phyloP scores from a whole-genome alignment of 768 basidiomycete genomes.

The Boletales sp. region DNA sequence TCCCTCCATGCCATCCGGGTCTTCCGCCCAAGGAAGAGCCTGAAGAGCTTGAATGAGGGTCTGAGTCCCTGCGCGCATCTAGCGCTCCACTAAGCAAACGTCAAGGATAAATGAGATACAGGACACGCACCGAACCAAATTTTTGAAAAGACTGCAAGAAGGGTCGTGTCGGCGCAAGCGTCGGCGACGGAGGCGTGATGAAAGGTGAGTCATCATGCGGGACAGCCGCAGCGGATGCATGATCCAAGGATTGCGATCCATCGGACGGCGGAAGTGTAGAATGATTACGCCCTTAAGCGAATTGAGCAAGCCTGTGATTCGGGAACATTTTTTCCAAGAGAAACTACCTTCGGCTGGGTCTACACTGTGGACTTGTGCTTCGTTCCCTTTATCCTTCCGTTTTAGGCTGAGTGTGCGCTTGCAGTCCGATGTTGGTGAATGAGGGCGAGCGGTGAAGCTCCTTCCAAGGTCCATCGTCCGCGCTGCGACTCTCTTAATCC shows the following conservation, averaged over 20 bases:
- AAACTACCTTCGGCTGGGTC: slow-evolving; percentile 29
- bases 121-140: slow-evolving; percentile 60
- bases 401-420: slow-evolving; percentile 56
- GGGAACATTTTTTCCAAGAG: slow-evolving; percentile 24
- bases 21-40: slow-evolving; percentile 75
- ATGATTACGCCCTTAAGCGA: slow-evolving; percentile 8
- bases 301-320: slow-evolving; percentile 8
- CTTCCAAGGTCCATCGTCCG: slow-evolving; percentile 63
- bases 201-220: slow-evolving; percentile 58
- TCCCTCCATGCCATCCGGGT: slow-evolving; percentile 68
- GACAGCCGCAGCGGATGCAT: slow-evolving; percentile 6
- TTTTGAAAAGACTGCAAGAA: slow-evolving; percentile 55
- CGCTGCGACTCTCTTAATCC: slow-evolving; percentile 52
- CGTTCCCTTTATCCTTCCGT: slow-evolving; percentile 49
- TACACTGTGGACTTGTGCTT: slow-evolving; percentile 18
- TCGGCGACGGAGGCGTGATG: slow-evolving; percentile 71
- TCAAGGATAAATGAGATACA: neutral
- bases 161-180: slow-evolving; percentile 41
- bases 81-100: neutral
- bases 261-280: slow-evolving; percentile 22
- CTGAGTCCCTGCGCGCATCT: slow-evolving; percentile 89
- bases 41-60: slow-evolving; percentile 87
- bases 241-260: slow-evolving; percentile 5
- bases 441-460: slow-evolving; percentile 46
- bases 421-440: slow-evolving; percentile 30